Percentiles rank a stretch among this genome's conserved stretches.
Evolutionary conservation across 192 early-diverging fungal species (phyloP).

Genomic region (Backusella tuberculispora): DNA sequence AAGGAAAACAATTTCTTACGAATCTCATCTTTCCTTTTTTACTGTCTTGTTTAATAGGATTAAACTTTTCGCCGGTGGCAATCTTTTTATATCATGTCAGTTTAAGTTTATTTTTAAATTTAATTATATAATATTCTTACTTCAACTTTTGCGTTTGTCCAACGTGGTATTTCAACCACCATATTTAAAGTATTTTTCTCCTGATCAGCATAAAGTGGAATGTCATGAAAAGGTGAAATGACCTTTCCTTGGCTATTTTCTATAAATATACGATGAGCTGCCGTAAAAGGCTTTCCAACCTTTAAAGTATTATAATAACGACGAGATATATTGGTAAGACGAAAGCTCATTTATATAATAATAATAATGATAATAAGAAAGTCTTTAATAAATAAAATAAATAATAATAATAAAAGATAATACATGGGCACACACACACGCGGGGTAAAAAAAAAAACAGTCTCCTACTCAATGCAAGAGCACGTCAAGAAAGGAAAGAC

Average conservation of each 20-base stretch:
- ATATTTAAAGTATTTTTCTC: slow-evolving; percentile 94
- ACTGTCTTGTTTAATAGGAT: slow-evolving; percentile 98
- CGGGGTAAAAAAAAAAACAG: not conserved
- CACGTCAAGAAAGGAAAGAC: too few relatives aligned
- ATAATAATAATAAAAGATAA: not conserved
- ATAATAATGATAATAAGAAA: not conserved
- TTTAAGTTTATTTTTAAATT: not conserved
- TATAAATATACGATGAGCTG: slow-evolving; percentile 30
- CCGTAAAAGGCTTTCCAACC: slow-evolving; percentile 16
- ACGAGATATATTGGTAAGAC: not conserved
- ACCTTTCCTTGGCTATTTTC: slow-evolving; percentile 70
- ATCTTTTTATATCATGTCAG: slow-evolving; percentile 61
- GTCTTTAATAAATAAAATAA: not conserved
- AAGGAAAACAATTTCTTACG: slow-evolving; percentile 98
- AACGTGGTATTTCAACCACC: slow-evolving; percentile 98
- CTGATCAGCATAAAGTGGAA: slow-evolving; percentile 92
- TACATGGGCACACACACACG: too few relatives aligned
- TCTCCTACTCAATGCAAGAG: too few relatives aligned
- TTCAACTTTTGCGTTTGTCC: slow-evolving; percentile 99
- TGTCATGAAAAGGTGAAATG: slow-evolving; percentile 97
- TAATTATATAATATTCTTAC: too few relatives aligned
- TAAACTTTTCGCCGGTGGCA: slow-evolving; percentile 92
- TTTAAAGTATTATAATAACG: slow-evolving; percentile 5
- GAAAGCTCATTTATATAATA: not conserved
- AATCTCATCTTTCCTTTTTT: slow-evolving; percentile 99